phyloP scores from a whole-genome alignment of 106 monocot species.

The Dendrobium huoshanense region DNA sequence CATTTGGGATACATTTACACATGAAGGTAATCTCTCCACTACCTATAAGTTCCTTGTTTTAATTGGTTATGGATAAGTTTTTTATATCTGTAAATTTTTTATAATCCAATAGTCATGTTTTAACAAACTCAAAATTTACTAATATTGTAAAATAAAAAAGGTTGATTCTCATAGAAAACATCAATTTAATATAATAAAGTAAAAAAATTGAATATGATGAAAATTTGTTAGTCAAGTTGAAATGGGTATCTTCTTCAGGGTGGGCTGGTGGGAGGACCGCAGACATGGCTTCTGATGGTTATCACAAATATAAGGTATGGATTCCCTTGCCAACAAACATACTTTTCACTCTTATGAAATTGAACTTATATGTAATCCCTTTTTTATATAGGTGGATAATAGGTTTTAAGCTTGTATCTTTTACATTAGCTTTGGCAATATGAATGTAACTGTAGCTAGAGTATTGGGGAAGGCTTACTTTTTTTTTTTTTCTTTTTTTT shows the following conservation, averaged over 20 bases:
- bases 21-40: not conserved
- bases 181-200: not conserved
- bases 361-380: no score
- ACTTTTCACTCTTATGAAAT: no score
- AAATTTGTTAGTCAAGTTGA: not conserved
- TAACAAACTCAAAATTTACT: not conserved
- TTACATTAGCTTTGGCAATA: no score
- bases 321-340: not conserved
- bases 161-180: not conserved
- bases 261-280: constrained; percentile 26
- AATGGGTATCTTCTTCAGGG: not conserved
- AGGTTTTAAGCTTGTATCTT: no score
- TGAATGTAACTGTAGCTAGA: no score
- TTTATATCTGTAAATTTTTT: not conserved
- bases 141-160: not conserved
- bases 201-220: no score
- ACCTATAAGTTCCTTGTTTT: not conserved
- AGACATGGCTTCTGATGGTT: constrained; percentile 56
- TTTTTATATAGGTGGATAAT: no score
- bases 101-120: not conserved
- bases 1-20: constrained; percentile 14
- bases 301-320: constrained; percentile 74
- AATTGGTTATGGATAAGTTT: not conserved
- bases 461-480: no score
- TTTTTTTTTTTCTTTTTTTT: no score